Evolutionary conservation across 805 yeast genomes (phyloP).

Genomic region (Candida coquimbonensis): DNA sequence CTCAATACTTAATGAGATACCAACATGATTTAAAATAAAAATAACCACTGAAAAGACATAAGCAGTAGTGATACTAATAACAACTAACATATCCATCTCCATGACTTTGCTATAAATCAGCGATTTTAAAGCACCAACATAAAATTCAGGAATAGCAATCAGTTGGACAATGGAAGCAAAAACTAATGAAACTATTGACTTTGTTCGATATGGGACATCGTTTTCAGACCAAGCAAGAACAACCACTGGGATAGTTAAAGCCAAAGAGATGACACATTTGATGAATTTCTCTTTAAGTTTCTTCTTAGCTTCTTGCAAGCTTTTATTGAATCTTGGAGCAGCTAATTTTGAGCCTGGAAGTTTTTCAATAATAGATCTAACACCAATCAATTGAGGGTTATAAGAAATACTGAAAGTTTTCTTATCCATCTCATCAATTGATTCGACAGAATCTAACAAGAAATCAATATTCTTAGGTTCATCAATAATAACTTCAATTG

Average conservation of each 20-base stretch:
- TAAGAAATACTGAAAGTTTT: neutral
- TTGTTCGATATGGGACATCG: neutral
- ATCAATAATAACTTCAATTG: neutral
- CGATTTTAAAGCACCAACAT: neutral
- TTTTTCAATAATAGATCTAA: neutral
- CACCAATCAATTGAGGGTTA: neutral
- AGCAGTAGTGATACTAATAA: neutral
- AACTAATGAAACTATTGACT: neutral
- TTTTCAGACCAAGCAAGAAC: neutral
- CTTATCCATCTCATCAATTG: neutral
- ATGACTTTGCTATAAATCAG: neutral
- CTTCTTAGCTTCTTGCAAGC: neutral
- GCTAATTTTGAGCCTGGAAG: neutral
- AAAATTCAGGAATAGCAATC: neutral
- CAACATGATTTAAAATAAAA: neutral
- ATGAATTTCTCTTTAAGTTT: no score
- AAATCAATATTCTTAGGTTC: neutral
- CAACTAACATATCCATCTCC: neutral
- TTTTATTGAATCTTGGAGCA: neutral
- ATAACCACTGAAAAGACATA: neutral
- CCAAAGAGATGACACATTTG: neutral
- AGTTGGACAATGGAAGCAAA: neutral
- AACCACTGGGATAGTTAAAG: neutral
- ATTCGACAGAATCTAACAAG: neutral
- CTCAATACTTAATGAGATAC: neutral